Base-by-base conservation (phyloP, 768 basidiomycete genomes). In the Boletus coccyginus region DNA sequence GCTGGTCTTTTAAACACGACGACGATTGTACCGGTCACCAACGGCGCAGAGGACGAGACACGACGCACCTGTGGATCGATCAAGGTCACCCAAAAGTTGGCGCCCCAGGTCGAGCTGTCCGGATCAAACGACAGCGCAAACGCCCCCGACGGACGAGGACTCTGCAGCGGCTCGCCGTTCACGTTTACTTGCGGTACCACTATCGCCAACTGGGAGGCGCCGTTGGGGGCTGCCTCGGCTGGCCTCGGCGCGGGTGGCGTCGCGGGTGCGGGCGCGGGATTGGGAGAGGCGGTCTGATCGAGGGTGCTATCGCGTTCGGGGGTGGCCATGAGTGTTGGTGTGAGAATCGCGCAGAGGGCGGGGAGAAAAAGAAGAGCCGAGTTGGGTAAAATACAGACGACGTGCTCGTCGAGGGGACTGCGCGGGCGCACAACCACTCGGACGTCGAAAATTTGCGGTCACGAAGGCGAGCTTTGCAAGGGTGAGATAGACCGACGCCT, bases 41-140 rank as follows among this genome's bases (percentile, higher is more conserved):
- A 58, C 53, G 35, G 49, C 35, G 32, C n/a, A 38, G 39, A 64
- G 40, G 43, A 50, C 14, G 53, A 50, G 51, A 54, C 7, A 42
- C 11, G 52, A 79, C 80, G 62, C 69, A 90, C 94, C 80, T 90
- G 85, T 29, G 94, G 94, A 78, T 97, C 94, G 46, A 89, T 81
- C 50, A 96, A 78, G 7, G 94, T 95, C 8, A 96, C 92, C 94
- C 94, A 97, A 69, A 97, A 96, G 70, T 93, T 87, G 29, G 88
- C 83, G 6, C 92, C 92, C 92, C 92, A 94, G 31, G 80, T 81
- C 58, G 81, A 72, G 61, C 80, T 81, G 32, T 73, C 71, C 5
- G 63, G 56, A 57, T 73, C 73, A 31, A 60, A 50, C 0, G 61
- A 49, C 3, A 45, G 21, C 4, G 31, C 14, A n/a, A 66, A 64